These are phyloP conservation scores for Penstemon newberryi DNA, from an alignment of 257 asterid species.

Conservation along the genomic window DNA sequence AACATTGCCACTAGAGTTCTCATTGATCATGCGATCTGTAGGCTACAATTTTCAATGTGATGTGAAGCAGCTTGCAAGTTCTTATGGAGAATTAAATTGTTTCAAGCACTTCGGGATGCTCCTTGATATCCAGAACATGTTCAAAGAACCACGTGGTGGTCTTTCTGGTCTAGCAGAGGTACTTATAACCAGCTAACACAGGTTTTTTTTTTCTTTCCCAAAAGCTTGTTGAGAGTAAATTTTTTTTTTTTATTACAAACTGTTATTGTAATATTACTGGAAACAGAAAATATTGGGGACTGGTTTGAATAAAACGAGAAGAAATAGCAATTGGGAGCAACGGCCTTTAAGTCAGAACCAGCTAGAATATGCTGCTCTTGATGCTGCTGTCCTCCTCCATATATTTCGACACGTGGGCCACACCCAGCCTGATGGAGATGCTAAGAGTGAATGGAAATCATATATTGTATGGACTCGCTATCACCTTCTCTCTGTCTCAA, in stretches of 20 bases:
- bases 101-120: conserved; percentile 84
- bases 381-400: conserved; percentile 91
- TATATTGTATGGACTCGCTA: conserved; percentile 55
- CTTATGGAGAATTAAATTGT: conserved; percentile 75
- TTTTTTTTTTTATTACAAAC: too few species aligned
- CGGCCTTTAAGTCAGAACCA: conserved; percentile 79
- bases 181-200: conserved; percentile 22
- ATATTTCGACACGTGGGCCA: conserved; percentile 75
- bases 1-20: conserved; percentile 22
- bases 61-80: conserved; percentile 64
- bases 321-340: conserved; percentile 96
- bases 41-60: conserved; percentile 96
- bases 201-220: background rate
- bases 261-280: conserved; percentile 30
- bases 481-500: background rate
- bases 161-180: conserved; percentile 94
- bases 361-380: conserved; percentile 98
- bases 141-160: conserved; percentile 80
- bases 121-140: conserved; percentile 88
- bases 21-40: conserved; percentile 29
- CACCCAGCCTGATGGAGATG: conserved; percentile 48
- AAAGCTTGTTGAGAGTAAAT: too few species aligned
- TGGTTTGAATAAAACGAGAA: conserved; percentile 85
- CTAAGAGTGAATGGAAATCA: conserved; percentile 89
- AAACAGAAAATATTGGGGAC: conserved; percentile 80